Evolutionary conservation across 2,329 filamentous ascomycete species (phyloP).

Genomic region (Pseudocercospora ulei): DNA sequence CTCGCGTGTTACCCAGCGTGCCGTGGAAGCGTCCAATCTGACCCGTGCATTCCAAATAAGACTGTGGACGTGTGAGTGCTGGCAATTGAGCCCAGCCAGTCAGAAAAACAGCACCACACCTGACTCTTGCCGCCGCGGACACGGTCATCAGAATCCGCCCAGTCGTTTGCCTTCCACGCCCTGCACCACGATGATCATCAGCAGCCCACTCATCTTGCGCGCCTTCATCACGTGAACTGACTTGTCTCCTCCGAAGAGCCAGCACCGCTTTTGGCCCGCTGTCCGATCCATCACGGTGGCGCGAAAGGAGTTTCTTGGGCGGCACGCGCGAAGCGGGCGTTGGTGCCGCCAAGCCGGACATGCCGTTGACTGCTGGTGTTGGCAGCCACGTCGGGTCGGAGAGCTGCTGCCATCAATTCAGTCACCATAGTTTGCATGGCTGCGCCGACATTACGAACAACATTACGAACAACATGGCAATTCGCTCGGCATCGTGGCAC

Average conservation of each 20-base stretch:
- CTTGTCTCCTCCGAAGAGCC: slow-evolving; percentile 33
- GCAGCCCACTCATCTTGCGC: background rate
- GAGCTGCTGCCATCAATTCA: no score
- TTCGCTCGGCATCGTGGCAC: no score
- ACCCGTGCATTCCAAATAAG: slow-evolving; percentile 38
- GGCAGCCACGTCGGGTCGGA: no score
- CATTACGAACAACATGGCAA: no score
- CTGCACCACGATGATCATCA: no score
- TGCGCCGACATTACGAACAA: no score
- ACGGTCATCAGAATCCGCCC: slow-evolving; percentile 63
- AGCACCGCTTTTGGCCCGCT: slow-evolving; percentile 16
- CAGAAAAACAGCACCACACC: slow-evolving; percentile 30
- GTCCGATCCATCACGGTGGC: background rate
- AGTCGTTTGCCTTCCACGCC: slow-evolving; percentile 51
- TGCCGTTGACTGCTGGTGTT: no score
- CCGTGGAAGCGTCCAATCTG: slow-evolving; percentile 52
- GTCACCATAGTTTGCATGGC: no score
- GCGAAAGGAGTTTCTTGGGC: background rate
- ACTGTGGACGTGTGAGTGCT: slow-evolving; percentile 27
- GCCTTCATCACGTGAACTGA: slow-evolving; percentile 14
- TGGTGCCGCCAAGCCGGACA: no score
- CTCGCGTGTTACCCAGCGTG: slow-evolving; percentile 38
- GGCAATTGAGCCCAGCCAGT: background rate
- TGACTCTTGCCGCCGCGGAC: slow-evolving; percentile 64
- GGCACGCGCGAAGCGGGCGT: no score